These are phyloP conservation scores for Oryza glaberrima DNA, from an alignment of 176 grass and related monocot species.

Conservation along the genomic window DNA sequence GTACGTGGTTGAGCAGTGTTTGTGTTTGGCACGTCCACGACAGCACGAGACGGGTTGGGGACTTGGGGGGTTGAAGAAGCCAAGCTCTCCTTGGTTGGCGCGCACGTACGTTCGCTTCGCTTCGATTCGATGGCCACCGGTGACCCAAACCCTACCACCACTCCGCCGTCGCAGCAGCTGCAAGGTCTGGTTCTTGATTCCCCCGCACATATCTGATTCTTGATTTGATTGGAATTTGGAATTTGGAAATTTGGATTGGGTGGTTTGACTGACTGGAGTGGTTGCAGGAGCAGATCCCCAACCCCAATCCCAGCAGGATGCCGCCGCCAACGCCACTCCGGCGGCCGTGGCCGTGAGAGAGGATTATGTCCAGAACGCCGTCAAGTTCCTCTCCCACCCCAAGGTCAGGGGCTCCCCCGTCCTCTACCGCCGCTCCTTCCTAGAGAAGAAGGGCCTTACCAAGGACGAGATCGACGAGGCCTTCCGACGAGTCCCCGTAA, in stretches of 20 bases:
- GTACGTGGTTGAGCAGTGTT: no score
- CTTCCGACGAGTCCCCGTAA: constrained; percentile 84
- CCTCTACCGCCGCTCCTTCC: constrained; percentile 75
- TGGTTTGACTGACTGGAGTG: neutral
- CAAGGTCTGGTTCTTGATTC: no score
- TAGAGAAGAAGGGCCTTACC: constrained; percentile 91
- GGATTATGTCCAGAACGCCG: constrained; percentile 89
- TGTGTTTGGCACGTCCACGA: no score
- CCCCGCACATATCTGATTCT: neutral
- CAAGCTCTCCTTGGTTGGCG: no score
- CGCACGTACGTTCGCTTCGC: no score
- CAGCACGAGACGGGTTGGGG: no score
- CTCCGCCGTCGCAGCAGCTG: no score
- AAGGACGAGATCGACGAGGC: constrained; percentile 93
- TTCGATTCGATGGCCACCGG: no score
- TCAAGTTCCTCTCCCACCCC: constrained; percentile 94
- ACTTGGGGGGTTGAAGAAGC: no score
- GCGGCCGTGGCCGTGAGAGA: constrained; percentile 58
- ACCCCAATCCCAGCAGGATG: neutral
- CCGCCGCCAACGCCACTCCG: constrained; percentile 35
- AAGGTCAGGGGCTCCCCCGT: constrained; percentile 83
- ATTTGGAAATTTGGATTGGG: no score
- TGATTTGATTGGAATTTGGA: neutral
- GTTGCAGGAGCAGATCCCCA: neutral
- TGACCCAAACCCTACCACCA: no score